Conservation (phyloP, 306 rosid genomes). For the Begonia fuchsioides region DNA sequence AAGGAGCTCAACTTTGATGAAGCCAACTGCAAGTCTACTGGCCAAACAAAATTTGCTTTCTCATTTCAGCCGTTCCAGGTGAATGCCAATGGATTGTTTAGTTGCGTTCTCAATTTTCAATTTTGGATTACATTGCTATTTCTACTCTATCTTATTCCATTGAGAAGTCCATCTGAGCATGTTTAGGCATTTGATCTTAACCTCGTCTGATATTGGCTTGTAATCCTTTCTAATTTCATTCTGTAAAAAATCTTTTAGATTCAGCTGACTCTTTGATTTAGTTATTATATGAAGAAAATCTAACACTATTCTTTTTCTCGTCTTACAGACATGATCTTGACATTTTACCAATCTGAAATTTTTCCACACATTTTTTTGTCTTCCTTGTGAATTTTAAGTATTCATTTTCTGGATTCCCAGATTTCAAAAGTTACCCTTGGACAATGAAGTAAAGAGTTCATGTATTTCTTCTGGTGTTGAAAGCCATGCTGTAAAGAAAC, state of each 20-base stretch:
- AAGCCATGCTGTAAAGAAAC: slow-evolving; percentile 80
- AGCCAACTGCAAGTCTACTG: slow-evolving; percentile 86
- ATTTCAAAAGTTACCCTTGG: slow-evolving; percentile 36
- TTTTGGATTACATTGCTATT: neutral
- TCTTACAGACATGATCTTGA: no score
- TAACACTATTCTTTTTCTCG: no score
- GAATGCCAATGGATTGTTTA: slow-evolving; percentile 12
- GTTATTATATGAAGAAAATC: no score
- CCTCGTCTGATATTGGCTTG: no score
- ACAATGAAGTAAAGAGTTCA: slow-evolving; percentile 34
- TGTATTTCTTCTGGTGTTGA: slow-evolving; percentile 41
- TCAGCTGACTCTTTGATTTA: no score
- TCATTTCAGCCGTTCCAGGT: slow-evolving; percentile 51
- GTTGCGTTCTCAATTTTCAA: neutral
- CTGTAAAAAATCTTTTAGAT: no score
- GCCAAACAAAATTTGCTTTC: slow-evolving; percentile 56
- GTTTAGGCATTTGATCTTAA: no score
- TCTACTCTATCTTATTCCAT: neutral
- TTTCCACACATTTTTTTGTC: neutral
- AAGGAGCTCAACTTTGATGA: slow-evolving; percentile 77
- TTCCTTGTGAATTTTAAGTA: slow-evolving; percentile 6
- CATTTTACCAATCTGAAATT: no score
- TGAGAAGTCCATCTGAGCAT: no score
- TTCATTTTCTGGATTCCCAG: slow-evolving; percentile 18
- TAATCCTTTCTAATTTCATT: neutral